These are phyloP conservation scores for Microcyclospora tardicrescens DNA, from an alignment of 2,329 filamentous ascomycete genomes.

Conservation along the genomic window DNA sequence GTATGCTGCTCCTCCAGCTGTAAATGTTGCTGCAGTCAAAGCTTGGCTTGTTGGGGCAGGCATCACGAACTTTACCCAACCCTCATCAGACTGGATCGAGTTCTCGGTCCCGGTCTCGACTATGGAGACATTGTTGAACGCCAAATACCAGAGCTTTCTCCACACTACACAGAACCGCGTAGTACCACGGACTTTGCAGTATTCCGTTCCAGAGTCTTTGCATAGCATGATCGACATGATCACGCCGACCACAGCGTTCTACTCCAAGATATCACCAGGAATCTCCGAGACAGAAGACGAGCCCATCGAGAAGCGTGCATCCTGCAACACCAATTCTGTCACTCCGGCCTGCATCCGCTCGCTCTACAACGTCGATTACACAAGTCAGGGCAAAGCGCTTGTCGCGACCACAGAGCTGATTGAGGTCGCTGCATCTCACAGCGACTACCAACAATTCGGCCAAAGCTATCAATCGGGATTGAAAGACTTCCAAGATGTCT, in stretches of 20 bases:
- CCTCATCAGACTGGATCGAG: neutral
- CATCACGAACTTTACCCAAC: neutral
- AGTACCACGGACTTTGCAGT: slow-evolving; percentile 37
- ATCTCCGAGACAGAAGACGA: slow-evolving; percentile 7
- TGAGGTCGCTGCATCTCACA: neutral
- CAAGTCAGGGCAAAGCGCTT: neutral
- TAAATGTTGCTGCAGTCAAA: neutral
- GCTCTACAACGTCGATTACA: slow-evolving; percentile 36
- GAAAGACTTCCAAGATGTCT: neutral
- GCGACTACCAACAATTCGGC: neutral
- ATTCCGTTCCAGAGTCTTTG: slow-evolving; percentile 47
- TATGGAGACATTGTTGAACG: neutral
- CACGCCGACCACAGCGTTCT: slow-evolving; percentile 45
- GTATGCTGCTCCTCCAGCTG: neutral
- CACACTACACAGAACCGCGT: neutral
- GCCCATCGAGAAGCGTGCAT: too few relatives aligned
- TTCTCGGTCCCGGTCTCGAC: neutral
- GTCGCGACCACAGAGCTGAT: neutral
- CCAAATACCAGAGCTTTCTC: neutral
- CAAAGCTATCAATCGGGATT: neutral
- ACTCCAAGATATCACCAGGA: slow-evolving; percentile 14
- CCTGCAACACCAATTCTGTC: slow-evolving; percentile 34
- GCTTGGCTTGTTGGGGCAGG: neutral
- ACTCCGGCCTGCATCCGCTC: slow-evolving; percentile 39
- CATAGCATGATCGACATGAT: slow-evolving; percentile 43